These are phyloP conservation scores for Corylus americana DNA, from an alignment of 306 rosid species.

Conservation along the genomic window DNA sequence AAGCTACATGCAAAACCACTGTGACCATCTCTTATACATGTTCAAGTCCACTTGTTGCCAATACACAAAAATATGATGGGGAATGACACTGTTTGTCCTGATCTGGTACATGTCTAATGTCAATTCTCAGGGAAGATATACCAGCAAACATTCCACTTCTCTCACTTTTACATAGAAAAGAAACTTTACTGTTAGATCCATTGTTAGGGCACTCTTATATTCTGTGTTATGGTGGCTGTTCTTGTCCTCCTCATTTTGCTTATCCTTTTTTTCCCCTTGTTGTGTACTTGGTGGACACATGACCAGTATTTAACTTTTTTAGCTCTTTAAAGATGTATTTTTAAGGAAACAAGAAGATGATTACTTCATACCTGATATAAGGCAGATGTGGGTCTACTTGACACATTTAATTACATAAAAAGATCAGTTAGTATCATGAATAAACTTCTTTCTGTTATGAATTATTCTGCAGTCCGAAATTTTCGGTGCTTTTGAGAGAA, in stretches of 20 bases:
- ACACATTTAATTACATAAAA: constrained; percentile 6
- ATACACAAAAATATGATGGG: background rate
- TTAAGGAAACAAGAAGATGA: background rate
- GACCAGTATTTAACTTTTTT: background rate
- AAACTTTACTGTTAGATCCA: background rate
- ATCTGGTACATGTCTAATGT: too few species aligned
- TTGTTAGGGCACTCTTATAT: background rate
- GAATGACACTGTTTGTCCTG: background rate
- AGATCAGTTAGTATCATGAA: background rate
- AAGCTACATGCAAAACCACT: background rate
- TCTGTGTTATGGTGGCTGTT: background rate
- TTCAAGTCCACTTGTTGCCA: background rate
- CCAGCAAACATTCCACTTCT: too few species aligned
- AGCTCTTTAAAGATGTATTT: background rate
- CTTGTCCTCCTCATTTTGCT: background rate
- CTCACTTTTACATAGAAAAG: background rate
- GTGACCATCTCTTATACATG: background rate
- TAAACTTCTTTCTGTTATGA: constrained; percentile 25
- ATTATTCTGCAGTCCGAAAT: constrained; percentile 72
- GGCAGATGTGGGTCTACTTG: background rate
- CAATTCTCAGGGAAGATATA: too few species aligned
- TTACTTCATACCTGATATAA: background rate
- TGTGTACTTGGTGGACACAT: constrained; percentile 20
- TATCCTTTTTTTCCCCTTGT: background rate
- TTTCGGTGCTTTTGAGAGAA: constrained; percentile 73